Evolutionary conservation across 2,329 filamentous ascomycete genomes (phyloP).

Genomic region (Ophiostoma populinum): DNA sequence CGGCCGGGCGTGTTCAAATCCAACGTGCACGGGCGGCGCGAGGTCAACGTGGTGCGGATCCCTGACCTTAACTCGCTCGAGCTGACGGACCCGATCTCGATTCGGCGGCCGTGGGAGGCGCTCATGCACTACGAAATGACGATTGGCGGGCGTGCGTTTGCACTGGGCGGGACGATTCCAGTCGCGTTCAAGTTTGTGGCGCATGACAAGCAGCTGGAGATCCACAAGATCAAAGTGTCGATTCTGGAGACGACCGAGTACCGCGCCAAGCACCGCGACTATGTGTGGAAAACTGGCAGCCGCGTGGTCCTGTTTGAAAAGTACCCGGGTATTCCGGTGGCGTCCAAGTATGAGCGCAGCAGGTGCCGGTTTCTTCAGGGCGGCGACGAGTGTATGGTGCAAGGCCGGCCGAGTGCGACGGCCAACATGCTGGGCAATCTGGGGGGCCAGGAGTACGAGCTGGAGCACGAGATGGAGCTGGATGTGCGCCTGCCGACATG

Average conservation of each 20-base stretch:
- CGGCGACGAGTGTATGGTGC: conserved; percentile 48
- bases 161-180: conserved; percentile 70
- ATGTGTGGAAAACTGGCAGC: conserved; percentile 67
- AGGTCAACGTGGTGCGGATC: conserved; percentile 68
- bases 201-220: conserved; percentile 80
- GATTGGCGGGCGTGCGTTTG: conserved; percentile 89
- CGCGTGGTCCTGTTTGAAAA: conserved; percentile 85
- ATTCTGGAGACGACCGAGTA: conserved; percentile 85
- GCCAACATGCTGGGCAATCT: conserved; percentile 71
- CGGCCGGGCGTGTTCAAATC: conserved; percentile 79
- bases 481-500: conserved; percentile 85
- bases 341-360: conserved; percentile 56
- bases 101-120: conserved; percentile 86
- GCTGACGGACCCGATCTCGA: conserved; percentile 83
- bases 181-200: conserved; percentile 91
- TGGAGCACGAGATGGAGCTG: conserved; percentile 90
- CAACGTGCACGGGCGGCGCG: conserved; percentile 66
- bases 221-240: conserved; percentile 81
- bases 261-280: conserved; percentile 65
- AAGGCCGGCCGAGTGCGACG: conserved; percentile 29
- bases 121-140: conserved; percentile 92
- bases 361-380: conserved; percentile 62
- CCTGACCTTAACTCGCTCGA: conserved; percentile 79
- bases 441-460: conserved; percentile 49
- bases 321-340: conserved; percentile 59